Evolutionary conservation across 2,329 filamentous ascomycete genomes (phyloP), one percentile per base, ranked within the genome.

Genomic region (Alternaria postmessia): DNA sequence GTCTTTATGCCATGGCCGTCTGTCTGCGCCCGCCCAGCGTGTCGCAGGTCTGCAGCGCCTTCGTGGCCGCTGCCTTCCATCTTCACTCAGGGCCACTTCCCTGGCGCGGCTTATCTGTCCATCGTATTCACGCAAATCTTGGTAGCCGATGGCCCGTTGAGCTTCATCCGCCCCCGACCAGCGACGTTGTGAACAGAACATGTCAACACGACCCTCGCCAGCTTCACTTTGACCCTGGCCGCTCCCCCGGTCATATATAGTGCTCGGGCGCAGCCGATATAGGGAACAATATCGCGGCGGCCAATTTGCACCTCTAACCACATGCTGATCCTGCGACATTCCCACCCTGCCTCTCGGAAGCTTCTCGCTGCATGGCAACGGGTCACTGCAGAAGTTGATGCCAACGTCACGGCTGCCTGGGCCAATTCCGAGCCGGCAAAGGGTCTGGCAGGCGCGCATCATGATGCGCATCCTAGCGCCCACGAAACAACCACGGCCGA

Each of bases 341-440:
- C 43, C 51, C 51, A 44, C 61, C 62, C 53, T 65, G 65, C 48
- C 56, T 61, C 61, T 67, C 63, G 66, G 58, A 61, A 62, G 54
- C 64, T 61, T 59, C 38, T 66, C 59, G 58, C 68, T 72, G 66
- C 69, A 72, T 63, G 64, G 65, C 66, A 66, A 61, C 62, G 59
- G 63, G 30, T 60, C 69, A 74, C 70, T 52, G 62, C 67, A 71
- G 61, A 59, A 32, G 54, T 59, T 57, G 54, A 65, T 58, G 64
- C 64, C 52, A 46, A 55, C 64, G 60, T 64, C 66, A 65, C 60
- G 62, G 64, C 62, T 47, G 48, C 30, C 34, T 28, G 38, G 38
- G 54, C 61, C 51, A 59, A 60, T 63, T 62, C 63, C 61, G 63
- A 65, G 61, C 61, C 63, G 66, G 57, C 47, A 34, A 54, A 65